Evolutionary conservation across 2,329 filamentous ascomycete genomes (phyloP).

Genomic region (Pestalotiopsis sp.): DNA sequence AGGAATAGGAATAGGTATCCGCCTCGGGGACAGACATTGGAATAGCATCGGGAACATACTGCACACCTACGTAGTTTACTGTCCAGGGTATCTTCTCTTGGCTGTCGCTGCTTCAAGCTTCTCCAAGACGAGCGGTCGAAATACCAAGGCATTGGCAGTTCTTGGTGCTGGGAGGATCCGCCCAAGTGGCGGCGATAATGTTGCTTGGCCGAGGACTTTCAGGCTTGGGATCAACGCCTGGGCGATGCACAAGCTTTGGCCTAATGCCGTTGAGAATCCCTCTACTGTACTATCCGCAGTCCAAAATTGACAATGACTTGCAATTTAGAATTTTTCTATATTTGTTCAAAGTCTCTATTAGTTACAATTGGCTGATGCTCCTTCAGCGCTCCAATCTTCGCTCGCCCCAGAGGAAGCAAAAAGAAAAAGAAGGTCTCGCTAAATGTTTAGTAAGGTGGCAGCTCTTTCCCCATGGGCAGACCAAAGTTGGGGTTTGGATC

Average conservation of each 20-base stretch:
- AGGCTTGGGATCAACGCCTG: neutral
- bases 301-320: neutral
- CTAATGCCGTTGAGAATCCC: neutral
- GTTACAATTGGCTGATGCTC: neutral
- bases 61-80: neutral
- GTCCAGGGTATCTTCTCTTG: neutral
- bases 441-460: neutral
- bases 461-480: conserved; percentile 10
- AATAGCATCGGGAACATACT: neutral
- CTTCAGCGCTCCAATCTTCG: neutral
- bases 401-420: neutral
- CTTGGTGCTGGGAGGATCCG: neutral
- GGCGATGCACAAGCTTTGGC: neutral
- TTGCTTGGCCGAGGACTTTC: too few relatives aligned
- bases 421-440: neutral
- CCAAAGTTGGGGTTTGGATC: neutral
- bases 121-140: conserved; percentile 11
- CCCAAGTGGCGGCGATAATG: too few relatives aligned
- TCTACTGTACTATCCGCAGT: neutral
- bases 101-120: conserved; percentile 9
- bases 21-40: neutral
- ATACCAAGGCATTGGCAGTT: conserved; percentile 3
- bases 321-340: neutral
- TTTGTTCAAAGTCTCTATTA: neutral
- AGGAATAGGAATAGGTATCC: neutral